Percentiles rank a stretch among this genome's conserved stretches.
phyloP scores from a whole-genome alignment of 2,329 filamentous ascomycete species.

The Ciborinia camelliae region DNA sequence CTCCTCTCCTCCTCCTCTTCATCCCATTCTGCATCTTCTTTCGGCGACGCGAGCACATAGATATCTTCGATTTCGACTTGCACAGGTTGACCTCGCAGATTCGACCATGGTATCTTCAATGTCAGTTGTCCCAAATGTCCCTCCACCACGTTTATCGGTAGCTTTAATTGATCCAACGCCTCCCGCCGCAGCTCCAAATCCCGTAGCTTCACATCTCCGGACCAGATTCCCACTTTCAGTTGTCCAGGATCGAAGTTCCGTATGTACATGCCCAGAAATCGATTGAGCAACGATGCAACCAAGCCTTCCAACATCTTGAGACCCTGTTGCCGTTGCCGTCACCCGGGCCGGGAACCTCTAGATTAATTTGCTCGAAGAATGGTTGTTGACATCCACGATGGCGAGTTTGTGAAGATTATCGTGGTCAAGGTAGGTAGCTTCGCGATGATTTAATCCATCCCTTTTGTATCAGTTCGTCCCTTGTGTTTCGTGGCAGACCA shows the following conservation, averaged over 20 bases:
- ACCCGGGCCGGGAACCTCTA: constrained; percentile 61
- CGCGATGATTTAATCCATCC: constrained; percentile 25
- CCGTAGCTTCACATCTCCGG: constrained; percentile 91
- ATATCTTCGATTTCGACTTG: constrained; percentile 96
- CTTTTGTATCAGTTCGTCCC: not conserved
- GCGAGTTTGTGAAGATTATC: constrained; percentile 4
- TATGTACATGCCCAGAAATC: constrained; percentile 99
- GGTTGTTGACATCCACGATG: constrained; percentile 27
- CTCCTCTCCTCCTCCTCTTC: constrained; percentile 86
- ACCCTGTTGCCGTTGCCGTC: constrained; percentile 61
- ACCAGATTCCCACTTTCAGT: constrained; percentile 98
- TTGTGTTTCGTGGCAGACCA: constrained; percentile 16
- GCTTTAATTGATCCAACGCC: constrained; percentile 92
- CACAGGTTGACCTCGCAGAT: constrained; percentile 88
- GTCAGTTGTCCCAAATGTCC: constrained; percentile 91
- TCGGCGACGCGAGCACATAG: constrained; percentile 89
- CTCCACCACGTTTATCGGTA: constrained; percentile 94
- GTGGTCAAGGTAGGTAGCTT: not conserved
- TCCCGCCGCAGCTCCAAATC: constrained; percentile 91
- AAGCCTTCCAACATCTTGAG: constrained; percentile 91
- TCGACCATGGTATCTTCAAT: constrained; percentile 94
- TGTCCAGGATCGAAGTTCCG: constrained; percentile 98
- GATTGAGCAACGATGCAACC: constrained; percentile 94
- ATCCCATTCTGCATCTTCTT: constrained; percentile 91
- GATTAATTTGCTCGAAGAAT: constrained; percentile 20